These are phyloP conservation scores for Candida insectorum DNA, from an alignment of 805 yeast species.

Conservation along the genomic window DNA sequence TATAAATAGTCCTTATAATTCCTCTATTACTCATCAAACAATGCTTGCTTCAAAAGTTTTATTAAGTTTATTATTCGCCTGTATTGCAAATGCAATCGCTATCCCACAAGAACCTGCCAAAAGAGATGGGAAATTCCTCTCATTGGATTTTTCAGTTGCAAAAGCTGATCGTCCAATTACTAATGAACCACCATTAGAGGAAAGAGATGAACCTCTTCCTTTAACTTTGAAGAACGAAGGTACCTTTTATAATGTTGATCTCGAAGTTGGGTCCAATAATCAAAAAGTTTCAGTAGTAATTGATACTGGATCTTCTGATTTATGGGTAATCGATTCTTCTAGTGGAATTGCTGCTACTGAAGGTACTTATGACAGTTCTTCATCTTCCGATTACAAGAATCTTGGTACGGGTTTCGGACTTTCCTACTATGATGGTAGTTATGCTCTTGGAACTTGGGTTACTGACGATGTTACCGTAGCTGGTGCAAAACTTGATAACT, in stretches of 20 bases:
- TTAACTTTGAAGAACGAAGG: slow-evolving; percentile 2
- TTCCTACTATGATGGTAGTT: slow-evolving; percentile 45
- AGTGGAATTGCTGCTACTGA: slow-evolving; percentile 14
- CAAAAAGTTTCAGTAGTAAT: slow-evolving; percentile 30
- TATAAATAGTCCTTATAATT: too few species aligned
- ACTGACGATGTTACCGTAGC: slow-evolving; percentile 12
- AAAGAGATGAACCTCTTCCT: background rate
- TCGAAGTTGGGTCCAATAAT: slow-evolving; percentile 22
- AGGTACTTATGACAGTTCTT: slow-evolving; percentile 35
- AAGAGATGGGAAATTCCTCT: too few species aligned
- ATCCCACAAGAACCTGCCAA: too few species aligned
- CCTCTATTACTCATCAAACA: too few species aligned
- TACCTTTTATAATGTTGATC: slow-evolving; percentile 3
- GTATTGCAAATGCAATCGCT: too few species aligned
- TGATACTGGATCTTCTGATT: slow-evolving; percentile 42
- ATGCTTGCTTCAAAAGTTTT: too few species aligned
- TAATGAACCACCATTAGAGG: too few species aligned
- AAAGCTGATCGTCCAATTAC: too few species aligned
- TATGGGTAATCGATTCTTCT: slow-evolving; percentile 37
- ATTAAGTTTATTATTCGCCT: too few species aligned
- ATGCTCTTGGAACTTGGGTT: slow-evolving; percentile 28
- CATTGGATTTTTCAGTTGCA: too few species aligned
- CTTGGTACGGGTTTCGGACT: slow-evolving; percentile 38
- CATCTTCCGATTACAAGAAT: slow-evolving; percentile 28
- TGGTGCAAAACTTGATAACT: slow-evolving; percentile 9